Conservation (phyloP, 2,329 filamentous ascomycete genomes). For the Tricladium varicosporioides region DNA sequence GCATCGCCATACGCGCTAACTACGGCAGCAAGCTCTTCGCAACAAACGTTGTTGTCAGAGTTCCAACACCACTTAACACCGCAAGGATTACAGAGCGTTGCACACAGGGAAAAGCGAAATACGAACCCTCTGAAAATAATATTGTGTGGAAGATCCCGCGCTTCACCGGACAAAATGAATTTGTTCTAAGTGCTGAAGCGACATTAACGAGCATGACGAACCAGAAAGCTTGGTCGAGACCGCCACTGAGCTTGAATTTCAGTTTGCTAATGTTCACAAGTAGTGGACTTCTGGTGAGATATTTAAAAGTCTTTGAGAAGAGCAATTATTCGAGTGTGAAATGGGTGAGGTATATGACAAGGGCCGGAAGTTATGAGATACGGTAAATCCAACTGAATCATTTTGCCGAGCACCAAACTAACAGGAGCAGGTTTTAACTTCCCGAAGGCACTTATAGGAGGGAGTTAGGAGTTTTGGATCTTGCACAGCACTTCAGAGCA, state of each 20-base stretch:
- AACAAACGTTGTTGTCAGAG: conserved; percentile 90
- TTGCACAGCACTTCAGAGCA: too few relatives aligned
- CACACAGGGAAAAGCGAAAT: conserved; percentile 95
- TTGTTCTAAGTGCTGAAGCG: conserved; percentile 90
- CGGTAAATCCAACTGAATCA: conserved; percentile 48
- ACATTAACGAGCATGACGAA: conserved; percentile 96
- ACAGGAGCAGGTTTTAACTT: too few relatives aligned
- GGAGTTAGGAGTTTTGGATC: too few relatives aligned
- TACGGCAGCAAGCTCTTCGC: conserved; percentile 96
- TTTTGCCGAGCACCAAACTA: too few relatives aligned
- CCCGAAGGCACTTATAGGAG: too few relatives aligned
- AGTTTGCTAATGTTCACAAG: conserved; percentile 98
- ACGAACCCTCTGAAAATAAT: conserved; percentile 96
- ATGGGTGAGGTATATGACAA: conserved; percentile 99
- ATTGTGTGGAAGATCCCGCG: conserved; percentile 99
- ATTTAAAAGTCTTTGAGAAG: conserved; percentile 99
- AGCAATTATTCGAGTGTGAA: conserved; percentile 98
- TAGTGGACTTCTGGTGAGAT: conserved; percentile 85
- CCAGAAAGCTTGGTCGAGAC: conserved; percentile 93
- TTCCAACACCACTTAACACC: conserved; percentile 95
- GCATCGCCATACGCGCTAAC: conserved; percentile 95
- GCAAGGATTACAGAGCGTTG: conserved; percentile 90
- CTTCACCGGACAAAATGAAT: conserved; percentile 98
- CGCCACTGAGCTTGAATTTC: conserved; percentile 88
- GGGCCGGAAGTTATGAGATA: conserved; percentile 96